A percentile compares a stretch with the other conserved stretches of the same genome.
Evolutionary conservation across 257 asterid species (phyloP).

Genomic region (Ocimum tenuiflorum): DNA sequence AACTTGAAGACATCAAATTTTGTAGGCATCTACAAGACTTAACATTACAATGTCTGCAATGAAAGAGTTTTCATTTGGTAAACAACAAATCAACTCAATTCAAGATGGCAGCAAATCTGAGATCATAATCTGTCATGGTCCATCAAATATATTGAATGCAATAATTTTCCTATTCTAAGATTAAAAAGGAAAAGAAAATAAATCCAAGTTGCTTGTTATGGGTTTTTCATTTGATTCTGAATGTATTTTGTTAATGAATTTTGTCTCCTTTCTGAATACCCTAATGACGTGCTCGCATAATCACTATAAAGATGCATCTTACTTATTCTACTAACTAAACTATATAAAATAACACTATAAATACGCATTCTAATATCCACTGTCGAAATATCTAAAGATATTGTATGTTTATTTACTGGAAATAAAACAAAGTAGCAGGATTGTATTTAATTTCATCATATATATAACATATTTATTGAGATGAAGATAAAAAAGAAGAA

Average conservation of each 20-base stretch:
- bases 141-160: background rate
- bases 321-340: background rate
- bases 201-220: background rate
- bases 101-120: background rate
- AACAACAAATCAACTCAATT: conserved; percentile 3
- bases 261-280: too few relatives aligned
- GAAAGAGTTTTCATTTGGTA: background rate
- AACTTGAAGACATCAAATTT: background rate
- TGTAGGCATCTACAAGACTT: background rate
- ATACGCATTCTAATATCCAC: too few relatives aligned
- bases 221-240: background rate
- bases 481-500: background rate
- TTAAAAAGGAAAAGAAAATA: background rate
- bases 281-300: too few relatives aligned
- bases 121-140: background rate
- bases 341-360: background rate
- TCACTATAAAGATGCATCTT: too few relatives aligned
- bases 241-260: background rate
- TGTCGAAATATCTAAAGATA: too few relatives aligned
- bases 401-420: background rate
- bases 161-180: background rate
- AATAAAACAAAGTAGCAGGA: background rate
- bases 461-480: background rate
- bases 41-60: conserved; percentile 1
- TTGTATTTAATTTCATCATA: background rate